Conservation (phyloP, 2,329 filamentous ascomycete genomes). For the Stachybotrys chlorohalonatus region DNA sequence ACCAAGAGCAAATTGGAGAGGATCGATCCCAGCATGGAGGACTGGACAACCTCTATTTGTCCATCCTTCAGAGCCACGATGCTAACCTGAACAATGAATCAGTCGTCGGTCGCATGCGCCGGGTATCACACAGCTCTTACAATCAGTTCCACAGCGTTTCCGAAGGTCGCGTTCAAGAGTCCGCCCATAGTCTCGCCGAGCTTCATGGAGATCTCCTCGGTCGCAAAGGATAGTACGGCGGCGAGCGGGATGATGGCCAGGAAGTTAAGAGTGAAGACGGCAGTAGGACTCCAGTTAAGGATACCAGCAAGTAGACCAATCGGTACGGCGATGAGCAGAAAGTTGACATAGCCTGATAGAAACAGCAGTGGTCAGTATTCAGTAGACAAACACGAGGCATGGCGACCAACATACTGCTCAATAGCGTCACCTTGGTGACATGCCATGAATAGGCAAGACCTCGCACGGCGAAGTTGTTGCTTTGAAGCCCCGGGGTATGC, state of each 20-base stretch:
- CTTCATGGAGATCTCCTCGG: constrained; percentile 65
- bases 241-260: constrained; percentile 71
- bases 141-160: constrained; percentile 73
- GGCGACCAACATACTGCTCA: constrained; percentile 42
- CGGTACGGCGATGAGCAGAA: constrained; percentile 65
- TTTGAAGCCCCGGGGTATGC: constrained; percentile 43
- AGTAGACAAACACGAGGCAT: neutral
- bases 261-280: constrained; percentile 70
- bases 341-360: constrained; percentile 51
- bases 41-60: constrained; percentile 94
- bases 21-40: constrained; percentile 93
- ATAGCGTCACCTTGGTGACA: constrained; percentile 45
- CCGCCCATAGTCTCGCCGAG: constrained; percentile 68
- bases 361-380: neutral
- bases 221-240: constrained; percentile 66
- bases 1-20: constrained; percentile 89
- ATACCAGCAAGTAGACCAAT: constrained; percentile 60
- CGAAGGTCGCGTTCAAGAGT: constrained; percentile 67
- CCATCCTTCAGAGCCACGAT: constrained; percentile 79
- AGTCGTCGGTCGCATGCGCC: neutral
- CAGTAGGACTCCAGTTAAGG: constrained; percentile 53
- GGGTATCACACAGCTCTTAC: constrained; percentile 30
- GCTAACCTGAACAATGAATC: constrained; percentile 55
- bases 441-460: constrained; percentile 43
- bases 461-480: constrained; percentile 33